Percentiles rank a stretch among this genome's conserved stretches.
phyloP scores from a whole-genome alignment of 257 asterid genomes.

The Verbascum thapsus region DNA sequence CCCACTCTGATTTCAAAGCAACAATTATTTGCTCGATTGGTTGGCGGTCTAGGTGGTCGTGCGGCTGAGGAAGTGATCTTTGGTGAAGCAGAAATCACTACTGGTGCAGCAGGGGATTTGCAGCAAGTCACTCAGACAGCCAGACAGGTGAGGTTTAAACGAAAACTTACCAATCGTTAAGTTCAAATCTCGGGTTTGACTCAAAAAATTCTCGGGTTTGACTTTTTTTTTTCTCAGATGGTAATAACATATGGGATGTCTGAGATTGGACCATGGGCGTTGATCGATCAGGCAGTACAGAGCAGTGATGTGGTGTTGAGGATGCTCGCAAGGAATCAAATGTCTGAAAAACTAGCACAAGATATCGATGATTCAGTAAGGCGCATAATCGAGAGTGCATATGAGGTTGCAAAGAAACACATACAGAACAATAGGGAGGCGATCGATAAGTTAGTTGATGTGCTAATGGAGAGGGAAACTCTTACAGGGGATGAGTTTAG shows the following conservation, averaged over 20 bases:
- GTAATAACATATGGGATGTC: constrained; percentile 73
- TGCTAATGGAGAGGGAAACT: constrained; percentile 67
- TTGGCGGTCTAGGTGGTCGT: constrained; percentile 75
- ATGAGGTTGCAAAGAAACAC: constrained; percentile 56
- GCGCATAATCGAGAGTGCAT: constrained; percentile 44
- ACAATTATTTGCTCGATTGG: constrained; percentile 71
- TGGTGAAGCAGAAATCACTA: constrained; percentile 66
- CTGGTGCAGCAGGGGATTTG: constrained; percentile 75
- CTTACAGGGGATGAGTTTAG: constrained; percentile 73
- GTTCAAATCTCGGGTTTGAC: too few species aligned
- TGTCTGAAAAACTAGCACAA: constrained; percentile 78
- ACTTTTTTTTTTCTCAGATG: constrained; percentile 45
- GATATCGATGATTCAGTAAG: constrained; percentile 58
- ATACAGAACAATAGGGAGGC: constrained; percentile 61
- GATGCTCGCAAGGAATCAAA: constrained; percentile 68
- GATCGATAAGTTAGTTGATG: constrained; percentile 63
- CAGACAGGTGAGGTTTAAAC: constrained; percentile 41
- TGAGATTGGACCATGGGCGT: constrained; percentile 68
- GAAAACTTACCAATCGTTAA: not conserved
- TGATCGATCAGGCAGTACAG: constrained; percentile 54
- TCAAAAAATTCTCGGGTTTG: too few species aligned
- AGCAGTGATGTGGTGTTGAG: constrained; percentile 72
- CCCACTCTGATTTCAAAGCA: constrained; percentile 54
- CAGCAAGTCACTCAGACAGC: constrained; percentile 66
- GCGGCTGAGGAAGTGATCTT: constrained; percentile 74